Base-by-base conservation (phyloP, 2,329 filamentous ascomycete genomes). In the Xylariaceae sp. region DNA sequence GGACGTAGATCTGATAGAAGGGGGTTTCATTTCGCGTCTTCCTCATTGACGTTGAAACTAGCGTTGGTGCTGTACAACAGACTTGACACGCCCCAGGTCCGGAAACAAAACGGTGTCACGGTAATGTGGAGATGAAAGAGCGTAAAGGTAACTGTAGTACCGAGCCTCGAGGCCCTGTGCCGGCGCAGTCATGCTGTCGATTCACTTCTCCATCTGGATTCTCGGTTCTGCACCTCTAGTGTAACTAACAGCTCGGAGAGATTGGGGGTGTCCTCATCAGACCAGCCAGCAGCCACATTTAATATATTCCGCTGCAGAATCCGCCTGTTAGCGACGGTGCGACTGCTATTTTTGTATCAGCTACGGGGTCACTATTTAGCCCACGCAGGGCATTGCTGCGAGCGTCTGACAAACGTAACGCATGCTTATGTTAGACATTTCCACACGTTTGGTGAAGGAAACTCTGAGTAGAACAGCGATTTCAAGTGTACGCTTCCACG, bases 241-340 rank as follows among this genome's bases (percentile, higher is more conserved):
- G 58, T 46, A 52, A 46, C 51, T 55, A 23, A 45, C 46, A 45
- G 29, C 24, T 31, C 37, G 29, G 54, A 60, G 34, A 53, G 46
- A 52, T 34, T 31, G 34, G 48, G 40, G 53, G 54, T 60, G 53
- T 47, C 23, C 50, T 58, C 57, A 51, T 57, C 52, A 59, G 40
- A 45, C 56, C 57, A 58, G 53, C 40, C 52, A 39, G 43, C 56
- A 56, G 57, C 62, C 53, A 56, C 56, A 53, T 52, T 64, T 66
- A 66, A 71, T 69, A 69, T 69, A 64, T 63, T 62, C 62, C 65
- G 61, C 65, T 68, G 67, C 64, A 65, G 58, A 56, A 46, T 61
- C 67, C 64, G 58, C 61, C 55, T 65, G 56, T 52, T 50, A 52
- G 44, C 40, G 34, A 53, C 47, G 31, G 19, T 37, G 23, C 29